Evolutionary conservation across 2,329 filamentous ascomycete genomes (phyloP), one percentile per base, ranked within the genome.

Genomic region (Conoideocrella luteorostrata): DNA sequence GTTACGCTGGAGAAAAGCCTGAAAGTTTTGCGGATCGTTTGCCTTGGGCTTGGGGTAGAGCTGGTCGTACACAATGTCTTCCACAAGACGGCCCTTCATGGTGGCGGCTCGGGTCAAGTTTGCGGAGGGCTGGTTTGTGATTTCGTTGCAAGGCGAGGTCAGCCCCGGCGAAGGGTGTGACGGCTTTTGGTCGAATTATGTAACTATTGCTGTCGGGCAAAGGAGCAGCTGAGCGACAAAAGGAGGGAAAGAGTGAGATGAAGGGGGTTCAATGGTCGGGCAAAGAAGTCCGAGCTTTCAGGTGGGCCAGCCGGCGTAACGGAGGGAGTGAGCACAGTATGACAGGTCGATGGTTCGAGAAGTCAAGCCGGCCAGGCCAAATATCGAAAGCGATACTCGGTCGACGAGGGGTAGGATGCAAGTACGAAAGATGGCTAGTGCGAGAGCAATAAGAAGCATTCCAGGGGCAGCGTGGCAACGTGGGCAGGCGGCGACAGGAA

Each of bases 71-170:
- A 90, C 81, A 62, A 88, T 74, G 59, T 84, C 75, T 47, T 86
- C 82, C 56, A 88, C 71, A 35, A 81, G 75, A 38, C 77, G 77
- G 55, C 83, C 80, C 66, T 84, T 86, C 86, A 90, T 90, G n/a
- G n/a, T n/a, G n/a, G n/a, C n/a, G n/a, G n/a, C n/a, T 26, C 22
- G 29, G n/a, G 26, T 29, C 13, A 29, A 29, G 26, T 29, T 29
- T 7, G n/a, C n/a, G n/a, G n/a, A n/a, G n/a, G n/a, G n/a, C n/a
- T n/a, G n/a, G n/a, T n/a, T n/a, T n/a, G n/a, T n/a, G n/a, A n/a
- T n/a, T n/a, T n/a, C n/a, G n/a, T n/a, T n/a, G 26, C 26, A 28
- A 28, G 26, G 26, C 26, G 26, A 28, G 26, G 26, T 13, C 26
- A 28, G 26, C 7, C 26, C n/a, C n/a, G n/a, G n/a, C n/a, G n/a